Conservation (phyloP, 1,284 basidiomycete genomes). For the Irpex sp. region DNA sequence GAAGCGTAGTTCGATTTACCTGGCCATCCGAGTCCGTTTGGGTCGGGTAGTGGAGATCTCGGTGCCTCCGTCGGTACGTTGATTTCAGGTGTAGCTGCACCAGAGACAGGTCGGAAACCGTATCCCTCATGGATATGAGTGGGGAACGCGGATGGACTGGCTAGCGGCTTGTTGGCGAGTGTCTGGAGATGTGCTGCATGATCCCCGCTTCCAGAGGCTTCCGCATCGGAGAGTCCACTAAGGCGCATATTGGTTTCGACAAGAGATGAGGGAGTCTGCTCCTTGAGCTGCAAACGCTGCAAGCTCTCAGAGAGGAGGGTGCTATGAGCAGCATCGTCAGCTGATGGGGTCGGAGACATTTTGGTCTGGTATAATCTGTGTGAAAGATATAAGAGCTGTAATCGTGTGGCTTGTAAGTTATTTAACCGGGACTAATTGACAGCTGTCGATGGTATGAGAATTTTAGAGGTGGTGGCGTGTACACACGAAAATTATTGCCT, state of each 20-base stretch:
- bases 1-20: slow-evolving; percentile 44
- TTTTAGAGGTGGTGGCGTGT: neutral
- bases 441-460: neutral
- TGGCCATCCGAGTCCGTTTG: slow-evolving; percentile 92
- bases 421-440: neutral
- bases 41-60: slow-evolving; percentile 65
- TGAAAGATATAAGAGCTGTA: neutral
- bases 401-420: neutral
- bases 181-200: neutral
- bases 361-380: neutral
- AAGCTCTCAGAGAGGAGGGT: slow-evolving; percentile 27
- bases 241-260: slow-evolving; percentile 8
- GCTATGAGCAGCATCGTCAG: slow-evolving; percentile 19
- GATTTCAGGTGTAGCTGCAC: slow-evolving; percentile 57
- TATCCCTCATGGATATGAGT: slow-evolving; percentile 66
- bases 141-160: slow-evolving; percentile 15
- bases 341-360: slow-evolving; percentile 23
- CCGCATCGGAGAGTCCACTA: slow-evolving; percentile 5
- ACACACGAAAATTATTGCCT: slow-evolving; percentile 1
- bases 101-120: slow-evolving; percentile 73
- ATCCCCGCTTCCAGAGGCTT: neutral
- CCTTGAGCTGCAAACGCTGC: slow-evolving; percentile 24
- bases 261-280: slow-evolving; percentile 11
- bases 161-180: slow-evolving; percentile 2
- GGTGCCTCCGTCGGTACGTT: slow-evolving; percentile 17